Conservation (phyloP, 176 grass and related monocot species). For the Oryza coarctata region DNA sequence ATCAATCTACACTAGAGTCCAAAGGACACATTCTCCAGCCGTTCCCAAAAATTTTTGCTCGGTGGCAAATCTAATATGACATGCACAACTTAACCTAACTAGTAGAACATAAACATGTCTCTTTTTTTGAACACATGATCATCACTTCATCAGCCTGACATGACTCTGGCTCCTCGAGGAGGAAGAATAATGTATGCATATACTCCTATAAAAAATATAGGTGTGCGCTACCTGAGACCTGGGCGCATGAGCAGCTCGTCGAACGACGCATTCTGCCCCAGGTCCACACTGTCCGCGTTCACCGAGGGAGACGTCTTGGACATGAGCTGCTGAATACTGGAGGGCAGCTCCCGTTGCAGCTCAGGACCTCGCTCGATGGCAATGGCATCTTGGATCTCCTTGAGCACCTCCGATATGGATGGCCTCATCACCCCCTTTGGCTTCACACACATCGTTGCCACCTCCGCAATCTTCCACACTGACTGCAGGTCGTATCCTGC, state of each 20-base stretch:
- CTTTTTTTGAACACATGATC: too few relatives aligned
- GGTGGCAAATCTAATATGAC: not conserved
- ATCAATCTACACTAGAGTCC: not conserved
- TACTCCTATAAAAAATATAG: too few relatives aligned
- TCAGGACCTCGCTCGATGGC: constrained; percentile 47
- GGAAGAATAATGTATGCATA: too few relatives aligned
- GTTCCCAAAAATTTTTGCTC: not conserved
- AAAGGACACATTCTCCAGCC: not conserved
- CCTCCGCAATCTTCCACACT: constrained; percentile 91
- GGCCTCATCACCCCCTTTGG: constrained; percentile 62
- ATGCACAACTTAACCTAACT: not conserved
- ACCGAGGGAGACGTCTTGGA: constrained; percentile 19
- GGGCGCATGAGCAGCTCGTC: constrained; percentile 55
- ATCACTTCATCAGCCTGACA: too few relatives aligned
- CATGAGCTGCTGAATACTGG: constrained; percentile 25
- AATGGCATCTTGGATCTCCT: constrained; percentile 94
- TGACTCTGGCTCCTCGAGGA: too few relatives aligned
- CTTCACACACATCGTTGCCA: constrained; percentile 83
- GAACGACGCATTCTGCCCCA: constrained; percentile 34
- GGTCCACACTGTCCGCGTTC: constrained; percentile 8
- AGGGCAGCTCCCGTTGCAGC: not conserved
- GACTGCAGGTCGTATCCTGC: constrained; percentile 67
- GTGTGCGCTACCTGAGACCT: not conserved
- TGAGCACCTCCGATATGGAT: constrained; percentile 74
- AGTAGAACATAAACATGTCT: too few relatives aligned